Percentiles rank a stretch among this genome's conserved stretches.
Conservation (phyloP, 148 eudicot species). For the Camellia granthamiana region DNA sequence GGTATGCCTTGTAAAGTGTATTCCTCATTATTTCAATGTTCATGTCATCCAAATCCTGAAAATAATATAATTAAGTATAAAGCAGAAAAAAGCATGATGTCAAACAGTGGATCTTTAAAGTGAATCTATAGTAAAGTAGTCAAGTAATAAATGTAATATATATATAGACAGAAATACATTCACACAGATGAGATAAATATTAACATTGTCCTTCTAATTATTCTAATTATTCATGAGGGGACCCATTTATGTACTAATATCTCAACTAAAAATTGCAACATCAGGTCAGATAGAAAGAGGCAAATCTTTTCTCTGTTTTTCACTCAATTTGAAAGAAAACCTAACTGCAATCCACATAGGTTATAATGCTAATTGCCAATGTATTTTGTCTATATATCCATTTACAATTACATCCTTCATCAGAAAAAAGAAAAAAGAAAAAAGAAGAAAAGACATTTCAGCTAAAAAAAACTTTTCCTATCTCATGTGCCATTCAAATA, state of each 20-base stretch:
- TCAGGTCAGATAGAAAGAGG: background rate
- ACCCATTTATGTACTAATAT: background rate
- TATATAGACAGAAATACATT: no score
- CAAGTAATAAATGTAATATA: background rate
- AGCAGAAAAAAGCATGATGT: slow-evolving; percentile 4
- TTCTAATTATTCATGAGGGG: background rate
- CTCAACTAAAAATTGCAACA: background rate
- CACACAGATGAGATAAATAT: background rate
- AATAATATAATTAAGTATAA: slow-evolving; percentile 6
- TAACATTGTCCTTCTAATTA: background rate
- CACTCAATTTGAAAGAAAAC: background rate
- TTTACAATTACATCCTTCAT: background rate
- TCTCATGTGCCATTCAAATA: background rate
- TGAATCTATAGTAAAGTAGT: background rate
- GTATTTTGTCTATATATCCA: background rate
- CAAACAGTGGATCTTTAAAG: background rate
- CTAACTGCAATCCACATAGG: no score
- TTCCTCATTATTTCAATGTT: slow-evolving; percentile 99
- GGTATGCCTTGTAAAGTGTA: slow-evolving; percentile 96
- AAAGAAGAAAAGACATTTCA: background rate
- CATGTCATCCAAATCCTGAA: slow-evolving; percentile 98
- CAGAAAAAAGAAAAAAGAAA: background rate
- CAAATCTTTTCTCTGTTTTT: background rate
- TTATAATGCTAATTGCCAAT: background rate
- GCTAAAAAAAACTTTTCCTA: background rate